Conservation (phyloP, 805 yeast genomes). For the Torulaspora quercuum region DNA sequence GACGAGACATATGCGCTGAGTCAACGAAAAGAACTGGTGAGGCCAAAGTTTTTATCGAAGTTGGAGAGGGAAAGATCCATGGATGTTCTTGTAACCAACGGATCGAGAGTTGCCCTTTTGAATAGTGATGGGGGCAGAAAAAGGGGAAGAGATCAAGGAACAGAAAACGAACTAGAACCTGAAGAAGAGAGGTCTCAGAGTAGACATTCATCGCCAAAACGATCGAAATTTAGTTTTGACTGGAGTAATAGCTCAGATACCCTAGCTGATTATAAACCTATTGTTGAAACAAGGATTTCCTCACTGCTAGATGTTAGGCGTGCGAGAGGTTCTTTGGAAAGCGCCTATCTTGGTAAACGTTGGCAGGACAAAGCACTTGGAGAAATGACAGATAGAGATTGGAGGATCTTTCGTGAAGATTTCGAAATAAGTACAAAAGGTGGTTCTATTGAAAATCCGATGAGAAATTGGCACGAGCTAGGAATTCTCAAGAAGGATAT, state of each 20-base stretch:
- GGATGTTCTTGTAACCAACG: background rate
- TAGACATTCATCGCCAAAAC: slow-evolving; percentile 1
- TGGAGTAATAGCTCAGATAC: slow-evolving; percentile 76
- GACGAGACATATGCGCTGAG: too few relatives aligned
- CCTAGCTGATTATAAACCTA: slow-evolving; percentile 42
- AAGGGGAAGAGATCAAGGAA: slow-evolving; percentile 1
- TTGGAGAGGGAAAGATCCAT: slow-evolving; percentile 42
- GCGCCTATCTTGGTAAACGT: slow-evolving; percentile 31
- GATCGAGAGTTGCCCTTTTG: background rate
- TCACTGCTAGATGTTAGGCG: slow-evolving; percentile 18
- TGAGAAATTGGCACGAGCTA: slow-evolving; percentile 72
- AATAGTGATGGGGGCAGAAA: background rate
- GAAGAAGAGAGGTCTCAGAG: background rate
- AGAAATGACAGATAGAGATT: slow-evolving; percentile 77
- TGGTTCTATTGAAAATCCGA: slow-evolving; percentile 46
- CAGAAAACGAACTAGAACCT: background rate
- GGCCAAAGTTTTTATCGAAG: slow-evolving; percentile 47
- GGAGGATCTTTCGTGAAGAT: slow-evolving; percentile 85
- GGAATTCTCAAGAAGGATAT: slow-evolving; percentile 43
- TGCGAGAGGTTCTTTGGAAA: slow-evolving; percentile 17
- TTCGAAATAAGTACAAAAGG: slow-evolving; percentile 60
- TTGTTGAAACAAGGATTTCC: slow-evolving; percentile 30
- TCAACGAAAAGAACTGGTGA: too few relatives aligned
- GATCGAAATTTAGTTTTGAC: slow-evolving; percentile 53
- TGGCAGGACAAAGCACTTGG: slow-evolving; percentile 68